Conservation (phyloP, 306 rosid species). For the Chamaecrista fasciculata region DNA sequence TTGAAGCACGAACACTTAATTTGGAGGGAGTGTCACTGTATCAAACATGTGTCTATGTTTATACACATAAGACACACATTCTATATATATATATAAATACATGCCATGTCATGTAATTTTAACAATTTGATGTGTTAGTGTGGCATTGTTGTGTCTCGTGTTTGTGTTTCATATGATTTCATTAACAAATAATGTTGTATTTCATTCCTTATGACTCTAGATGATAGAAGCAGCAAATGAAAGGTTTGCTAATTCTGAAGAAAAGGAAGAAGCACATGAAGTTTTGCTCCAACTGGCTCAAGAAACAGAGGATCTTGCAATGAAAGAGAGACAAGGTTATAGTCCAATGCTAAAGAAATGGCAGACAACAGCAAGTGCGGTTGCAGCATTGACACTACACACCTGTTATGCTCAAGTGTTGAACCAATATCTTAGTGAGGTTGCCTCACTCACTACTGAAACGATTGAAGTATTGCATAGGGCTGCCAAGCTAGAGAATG, state of each 20-base stretch:
- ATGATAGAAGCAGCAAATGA: conserved; percentile 46
- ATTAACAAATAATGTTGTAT: neutral
- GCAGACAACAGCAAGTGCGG: conserved; percentile 73
- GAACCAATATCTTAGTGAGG: conserved; percentile 56
- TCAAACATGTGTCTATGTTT: too few relatives aligned
- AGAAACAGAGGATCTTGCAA: conserved; percentile 62
- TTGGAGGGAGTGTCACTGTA: too few relatives aligned
- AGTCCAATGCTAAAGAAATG: conserved; percentile 75
- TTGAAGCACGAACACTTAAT: too few relatives aligned
- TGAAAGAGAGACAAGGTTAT: conserved; percentile 71
- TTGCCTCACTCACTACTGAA: conserved; percentile 46
- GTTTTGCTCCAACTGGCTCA: conserved; percentile 62
- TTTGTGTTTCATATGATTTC: too few relatives aligned
- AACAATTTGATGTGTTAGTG: too few relatives aligned
- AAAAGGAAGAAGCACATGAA: conserved; percentile 42
- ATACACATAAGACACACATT: too few relatives aligned
- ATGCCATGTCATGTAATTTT: too few relatives aligned
- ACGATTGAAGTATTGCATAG: conserved; percentile 68
- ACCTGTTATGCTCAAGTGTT: conserved; percentile 61
- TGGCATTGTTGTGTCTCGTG: too few relatives aligned
- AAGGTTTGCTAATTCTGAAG: conserved; percentile 29
- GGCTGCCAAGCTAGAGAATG: conserved; percentile 75
- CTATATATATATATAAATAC: too few relatives aligned
- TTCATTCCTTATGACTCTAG: conserved; percentile 29
- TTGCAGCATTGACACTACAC: conserved; percentile 72